These are phyloP conservation scores for Grigorovia yakushimaensis DNA, from an alignment of 805 yeast species.

Conservation along the genomic window DNA sequence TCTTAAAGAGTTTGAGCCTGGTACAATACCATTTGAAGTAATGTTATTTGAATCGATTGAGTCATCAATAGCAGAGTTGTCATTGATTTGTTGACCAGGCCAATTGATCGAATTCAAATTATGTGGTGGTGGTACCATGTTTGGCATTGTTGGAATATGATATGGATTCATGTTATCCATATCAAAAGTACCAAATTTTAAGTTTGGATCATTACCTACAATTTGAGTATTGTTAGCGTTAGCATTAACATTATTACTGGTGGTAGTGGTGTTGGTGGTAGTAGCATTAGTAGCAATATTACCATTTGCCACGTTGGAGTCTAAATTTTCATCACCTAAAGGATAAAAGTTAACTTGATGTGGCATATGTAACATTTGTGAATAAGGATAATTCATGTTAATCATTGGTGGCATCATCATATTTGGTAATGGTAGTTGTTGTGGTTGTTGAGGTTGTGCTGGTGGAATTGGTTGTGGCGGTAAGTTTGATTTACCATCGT, in stretches of 20 bases:
- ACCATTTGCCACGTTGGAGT: neutral
- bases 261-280: neutral
- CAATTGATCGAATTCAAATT: neutral
- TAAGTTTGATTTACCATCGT: neutral
- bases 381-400: slow-evolving; percentile 26
- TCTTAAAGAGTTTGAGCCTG: slow-evolving; percentile 14
- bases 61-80: slow-evolving; percentile 9
- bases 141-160: slow-evolving; percentile 5
- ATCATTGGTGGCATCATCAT: slow-evolving; percentile 17
- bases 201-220: neutral
- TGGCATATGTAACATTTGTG: slow-evolving; percentile 27
- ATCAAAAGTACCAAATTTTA: neutral
- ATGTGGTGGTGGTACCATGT: slow-evolving; percentile 2
- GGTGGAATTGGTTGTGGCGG: neutral
- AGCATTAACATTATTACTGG: neutral
- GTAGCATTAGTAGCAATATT: neutral
- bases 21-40: neutral
- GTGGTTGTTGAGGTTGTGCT: neutral
- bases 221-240: neutral
- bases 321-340: neutral
- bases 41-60: slow-evolving; percentile 5
- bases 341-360: slow-evolving; percentile 20
- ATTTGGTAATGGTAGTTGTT: neutral
- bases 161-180: slow-evolving; percentile 1
- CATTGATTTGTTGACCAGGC: slow-evolving; percentile 4